Evolutionary conservation across 2,329 filamentous ascomycete genomes (phyloP), one percentile per base, ranked within the genome.

Genomic region (Didymella glomerata): DNA sequence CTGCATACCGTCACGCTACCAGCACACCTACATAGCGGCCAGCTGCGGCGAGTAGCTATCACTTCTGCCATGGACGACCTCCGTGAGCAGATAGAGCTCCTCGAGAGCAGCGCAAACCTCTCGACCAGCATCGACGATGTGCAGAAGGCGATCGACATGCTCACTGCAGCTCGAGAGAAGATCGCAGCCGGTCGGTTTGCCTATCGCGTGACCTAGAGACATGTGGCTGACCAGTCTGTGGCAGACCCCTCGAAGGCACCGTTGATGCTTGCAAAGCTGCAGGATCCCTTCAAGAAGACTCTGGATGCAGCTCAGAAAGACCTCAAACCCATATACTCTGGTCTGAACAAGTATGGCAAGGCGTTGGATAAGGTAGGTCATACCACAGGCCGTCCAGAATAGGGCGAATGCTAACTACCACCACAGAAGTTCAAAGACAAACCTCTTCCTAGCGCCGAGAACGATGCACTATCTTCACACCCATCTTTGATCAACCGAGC

Each of bases 401-500:
- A n/a, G 34, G 3, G 11, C 22, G 32, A 32, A n/a, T 52, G 44
- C 56, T 58, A 25, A 58, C 38, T 22, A 3, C 30, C 49, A 24
- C 42, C 22, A 1, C 61, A 88, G 84, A 85, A 90, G 70, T 90
- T 78, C 75, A 78, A 77, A 79, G 85, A 86, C 61, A 85, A 85
- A 61, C 86, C 88, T 14, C 82, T 90, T 14, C 87, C 94, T 0
- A 90, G 89, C 14, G 90, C 88, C 70, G 90, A 93, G 57, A 88
- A 92, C 69, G 92, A 96, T 77, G 90, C 88, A 32, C 87, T 97
- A 76, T 88, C 87, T 1, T 85, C 88, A 20, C 88, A 96, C 65
- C 85, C 90, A 4, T 82, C 85, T 16, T 83, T 97, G 13, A 92
- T 98, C 73, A 96, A 97, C 78, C 88, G 93, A 56, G 94, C 95